A percentile compares a stretch with the other conserved stretches of the same genome.
These are phyloP conservation scores for Thyridium curvatum DNA, from an alignment of 2,329 filamentous ascomycete species.

Conservation along the genomic window DNA sequence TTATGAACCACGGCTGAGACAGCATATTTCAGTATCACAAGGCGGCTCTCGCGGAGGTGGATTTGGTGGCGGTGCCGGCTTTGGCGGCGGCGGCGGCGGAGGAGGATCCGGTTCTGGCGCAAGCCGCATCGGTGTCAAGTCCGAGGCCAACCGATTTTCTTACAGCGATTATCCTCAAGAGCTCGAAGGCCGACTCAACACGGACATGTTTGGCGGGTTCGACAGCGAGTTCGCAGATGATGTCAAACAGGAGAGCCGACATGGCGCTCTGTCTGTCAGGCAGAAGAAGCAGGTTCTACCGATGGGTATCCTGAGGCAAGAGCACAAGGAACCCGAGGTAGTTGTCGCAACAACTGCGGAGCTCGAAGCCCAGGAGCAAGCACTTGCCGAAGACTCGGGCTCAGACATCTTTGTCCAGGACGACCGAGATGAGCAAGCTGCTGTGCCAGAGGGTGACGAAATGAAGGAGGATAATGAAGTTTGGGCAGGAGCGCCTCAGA, in stretches of 20 bases:
- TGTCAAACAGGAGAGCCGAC: slow-evolving; percentile 31
- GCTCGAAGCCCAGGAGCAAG: slow-evolving; percentile 46
- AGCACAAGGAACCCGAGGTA: slow-evolving; percentile 47
- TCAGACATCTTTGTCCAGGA: slow-evolving; percentile 22
- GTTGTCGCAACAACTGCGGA: slow-evolving; percentile 52
- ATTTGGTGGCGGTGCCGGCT: slow-evolving; percentile 7
- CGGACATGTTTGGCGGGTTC: slow-evolving; percentile 44
- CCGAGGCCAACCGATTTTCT: slow-evolving; percentile 7
- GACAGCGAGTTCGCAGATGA: slow-evolving; percentile 33
- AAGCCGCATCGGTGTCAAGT: slow-evolving; percentile 14
- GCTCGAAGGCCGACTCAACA: slow-evolving; percentile 46
- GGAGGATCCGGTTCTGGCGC: slow-evolving; percentile 10
- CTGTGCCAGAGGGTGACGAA: slow-evolving; percentile 6
- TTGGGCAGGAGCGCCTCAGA: slow-evolving; percentile 34
- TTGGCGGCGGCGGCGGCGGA: slow-evolving; percentile 10
- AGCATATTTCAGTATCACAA: no score
- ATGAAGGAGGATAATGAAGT: slow-evolving; percentile 27
- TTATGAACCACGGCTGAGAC: no score
- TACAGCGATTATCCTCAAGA: slow-evolving; percentile 22
- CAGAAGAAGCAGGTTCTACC: slow-evolving; percentile 33
- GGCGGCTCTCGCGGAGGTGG: slow-evolving; percentile 9
- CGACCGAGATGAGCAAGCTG: slow-evolving; percentile 4
- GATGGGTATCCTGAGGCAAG: slow-evolving; percentile 48
- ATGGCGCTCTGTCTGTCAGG: slow-evolving; percentile 12
- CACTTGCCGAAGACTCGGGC: slow-evolving; percentile 29